Evolutionary conservation across 1,284 basidiomycete genomes (phyloP), one percentile per base, ranked within the genome.

Genomic region (Pholiota adiposa): DNA sequence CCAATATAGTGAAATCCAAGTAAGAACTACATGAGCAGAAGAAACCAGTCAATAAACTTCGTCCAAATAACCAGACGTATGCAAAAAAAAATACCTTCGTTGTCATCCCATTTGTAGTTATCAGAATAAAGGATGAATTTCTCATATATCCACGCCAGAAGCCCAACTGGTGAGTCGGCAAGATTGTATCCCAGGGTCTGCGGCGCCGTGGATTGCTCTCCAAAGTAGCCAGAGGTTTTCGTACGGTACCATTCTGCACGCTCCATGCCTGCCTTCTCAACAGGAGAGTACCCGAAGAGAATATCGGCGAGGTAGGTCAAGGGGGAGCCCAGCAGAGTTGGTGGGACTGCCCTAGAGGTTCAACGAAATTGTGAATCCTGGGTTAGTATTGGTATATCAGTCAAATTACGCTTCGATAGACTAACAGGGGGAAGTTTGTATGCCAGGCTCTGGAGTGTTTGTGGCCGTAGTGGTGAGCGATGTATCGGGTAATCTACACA

Each of bases 121-220:
- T 86, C 84, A 0, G 81, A 77, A 82, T 84, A 86, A 9, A 67
- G 63, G 2, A 79, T 72, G 0, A 87, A 69, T 63, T 87, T 87
- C 63, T 87, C 84, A 56, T 85, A 86, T 33, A 88, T 81, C 83
- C 85, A 87, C 1, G 80, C 82, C 2, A 87, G 75, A 9, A 88
- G 68, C 0, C 82, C 85, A 2, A 77, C 75, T 8, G 86, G 86
- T 18, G 84, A 86, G 67, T 87, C 86, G 0, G 79, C 70, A 2
- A 88, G 72, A 12, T 72, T 66, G 63, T 87, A 87, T 0, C 83
- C 85, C 4, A 88, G 67, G 0, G 85, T 88, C 68, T 86, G 84
- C 0, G 86, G 86, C 56, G 79, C 65, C 0, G 75, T 78, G 0
- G 71, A 63, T 50, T 87, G 86, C 54, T 77, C 63, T 2, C 33